Evolutionary conservation across 257 asterid genomes (phyloP), one percentile per base, ranked within the genome.

Genomic region (Lycium barbarum): DNA sequence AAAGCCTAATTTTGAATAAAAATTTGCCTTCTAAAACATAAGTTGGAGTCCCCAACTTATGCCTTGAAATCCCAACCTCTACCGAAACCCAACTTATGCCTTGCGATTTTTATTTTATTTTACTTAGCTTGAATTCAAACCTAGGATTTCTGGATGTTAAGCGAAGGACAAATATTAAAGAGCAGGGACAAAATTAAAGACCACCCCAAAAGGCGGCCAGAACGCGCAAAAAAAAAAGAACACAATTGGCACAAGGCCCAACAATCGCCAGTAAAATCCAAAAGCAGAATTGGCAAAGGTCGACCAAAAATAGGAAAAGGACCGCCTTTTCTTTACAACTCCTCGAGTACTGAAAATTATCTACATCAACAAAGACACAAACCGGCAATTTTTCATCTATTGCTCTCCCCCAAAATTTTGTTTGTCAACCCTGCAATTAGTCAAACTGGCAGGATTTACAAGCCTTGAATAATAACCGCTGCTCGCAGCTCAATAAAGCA

Each of bases 381-480:
- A 76, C 38, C 6, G 47, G 47, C 63, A 86, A 87, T 26, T 61
- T 88, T 47, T 87, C 86, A 7, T 73, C 51, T 43, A 73, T 54
- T 49, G 76, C 82, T 76, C 63, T 73, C 61, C 58, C 26, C 65
- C 82, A 76, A 76, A 76, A 76, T 0, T 20, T n/a, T 6, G 45
- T 76, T 13, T 33, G 14, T 1, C 82, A 74, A 20, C 33, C 63
- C 36, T 13, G 63, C 40, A 51, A 45, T 51, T 76, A 13, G 18
- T 76, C 15, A 13, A 76, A 22, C 82, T 76, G 51, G 89, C 83
- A 71, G 89, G 76, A n/a, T 80, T 85, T 61, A 90, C 87, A 78
- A 81, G 87, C 86, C 87, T 90, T 70, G 86, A 92, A 87, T 83
- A 89, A 88, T 18, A 92, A 91, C 82, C 86, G 95, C 18, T 95